These are phyloP conservation scores for Plasmodiophora brassicae DNA, from an alignment of 208 protist species.

Conservation along the genomic window DNA sequence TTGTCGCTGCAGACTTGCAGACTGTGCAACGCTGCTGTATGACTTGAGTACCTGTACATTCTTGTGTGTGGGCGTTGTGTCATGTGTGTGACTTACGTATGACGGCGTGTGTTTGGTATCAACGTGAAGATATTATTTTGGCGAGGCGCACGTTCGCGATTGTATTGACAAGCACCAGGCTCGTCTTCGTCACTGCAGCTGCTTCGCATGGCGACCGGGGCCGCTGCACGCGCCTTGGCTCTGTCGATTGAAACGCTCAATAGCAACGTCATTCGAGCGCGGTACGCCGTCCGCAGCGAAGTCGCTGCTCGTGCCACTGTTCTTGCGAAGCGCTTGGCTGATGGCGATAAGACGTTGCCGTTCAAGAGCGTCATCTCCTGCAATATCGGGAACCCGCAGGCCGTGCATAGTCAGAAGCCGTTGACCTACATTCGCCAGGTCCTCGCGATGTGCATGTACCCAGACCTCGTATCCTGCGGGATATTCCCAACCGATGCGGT, in stretches of 20 bases:
- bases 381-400: constrained; percentile 83
- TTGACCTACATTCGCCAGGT: constrained; percentile 87
- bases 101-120: too few species aligned
- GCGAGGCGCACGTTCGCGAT: too few species aligned
- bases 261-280: constrained; percentile 43
- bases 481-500: constrained; percentile 80
- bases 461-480: background rate
- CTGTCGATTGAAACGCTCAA: constrained; percentile 38
- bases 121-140: too few species aligned
- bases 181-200: too few species aligned
- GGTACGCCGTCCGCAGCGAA: constrained; percentile 77
- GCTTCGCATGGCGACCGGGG: too few species aligned
- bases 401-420: constrained; percentile 82
- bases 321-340: constrained; percentile 51
- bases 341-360: constrained; percentile 51
- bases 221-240: too few species aligned
- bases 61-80: too few species aligned
- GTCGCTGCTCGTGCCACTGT: constrained; percentile 61
- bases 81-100: too few species aligned
- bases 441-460: background rate
- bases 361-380: constrained; percentile 87
- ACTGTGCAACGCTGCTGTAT: too few species aligned
- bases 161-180: too few species aligned
- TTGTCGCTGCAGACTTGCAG: too few species aligned
- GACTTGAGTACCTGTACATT: too few species aligned